A percentile compares a stretch with the other conserved stretches of the same genome.
phyloP scores from a whole-genome alignment of 306 rosid species.

The Purshia tridentata region DNA sequence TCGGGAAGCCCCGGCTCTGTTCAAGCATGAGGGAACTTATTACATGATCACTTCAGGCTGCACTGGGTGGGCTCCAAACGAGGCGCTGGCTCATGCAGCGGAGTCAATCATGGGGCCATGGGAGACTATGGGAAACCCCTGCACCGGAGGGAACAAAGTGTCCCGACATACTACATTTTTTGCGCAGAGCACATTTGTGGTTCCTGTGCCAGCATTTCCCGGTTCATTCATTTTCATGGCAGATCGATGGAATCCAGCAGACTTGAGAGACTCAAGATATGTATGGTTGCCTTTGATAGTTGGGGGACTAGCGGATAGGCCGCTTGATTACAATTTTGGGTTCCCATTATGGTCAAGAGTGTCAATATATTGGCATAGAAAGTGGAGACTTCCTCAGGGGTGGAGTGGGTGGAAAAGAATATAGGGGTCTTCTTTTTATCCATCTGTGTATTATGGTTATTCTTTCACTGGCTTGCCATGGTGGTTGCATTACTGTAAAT shows the following conservation, averaged over 20 bases:
- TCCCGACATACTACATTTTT: slow-evolving; percentile 73
- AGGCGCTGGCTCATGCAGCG: slow-evolving; percentile 88
- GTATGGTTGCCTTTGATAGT: slow-evolving; percentile 93
- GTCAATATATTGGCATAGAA: slow-evolving; percentile 94
- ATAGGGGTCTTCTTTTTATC: slow-evolving; percentile 23
- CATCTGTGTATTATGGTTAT: slow-evolving; percentile 30
- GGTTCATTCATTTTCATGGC: slow-evolving; percentile 83
- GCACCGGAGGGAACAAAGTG: slow-evolving; percentile 79
- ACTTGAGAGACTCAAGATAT: slow-evolving; percentile 84
- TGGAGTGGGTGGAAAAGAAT: slow-evolving; percentile 46
- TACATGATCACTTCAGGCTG: slow-evolving; percentile 99
- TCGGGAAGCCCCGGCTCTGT: slow-evolving; percentile 95
- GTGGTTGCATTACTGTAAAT: slow-evolving; percentile 21
- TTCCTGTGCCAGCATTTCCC: slow-evolving; percentile 67
- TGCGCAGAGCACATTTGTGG: slow-evolving; percentile 87
- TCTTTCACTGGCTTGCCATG: slow-evolving; percentile 36
- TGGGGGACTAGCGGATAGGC: slow-evolving; percentile 82
- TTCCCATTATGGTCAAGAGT: slow-evolving; percentile 97
- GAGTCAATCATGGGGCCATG: slow-evolving; percentile 89
- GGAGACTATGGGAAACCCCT: slow-evolving; percentile 92
- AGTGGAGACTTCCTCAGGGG: slow-evolving; percentile 86
- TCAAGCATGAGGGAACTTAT: slow-evolving; percentile 83
- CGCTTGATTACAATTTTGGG: slow-evolving; percentile 77
- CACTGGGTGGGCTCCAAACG: slow-evolving; percentile 98
- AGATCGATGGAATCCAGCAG: slow-evolving; percentile 90